phyloP scores from a whole-genome alignment of 805 yeast species.

The Candida vaughaniae region DNA sequence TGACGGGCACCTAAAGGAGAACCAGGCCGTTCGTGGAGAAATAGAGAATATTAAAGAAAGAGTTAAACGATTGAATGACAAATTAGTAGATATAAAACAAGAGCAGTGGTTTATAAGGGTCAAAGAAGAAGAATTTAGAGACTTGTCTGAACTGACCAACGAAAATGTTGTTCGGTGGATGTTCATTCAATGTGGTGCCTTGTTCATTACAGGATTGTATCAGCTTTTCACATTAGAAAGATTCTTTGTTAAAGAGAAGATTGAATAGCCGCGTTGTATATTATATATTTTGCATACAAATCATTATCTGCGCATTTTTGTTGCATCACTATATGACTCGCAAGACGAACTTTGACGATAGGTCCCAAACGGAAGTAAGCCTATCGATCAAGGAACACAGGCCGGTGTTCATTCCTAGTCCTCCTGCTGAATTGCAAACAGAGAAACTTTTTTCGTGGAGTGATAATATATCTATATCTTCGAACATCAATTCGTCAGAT shows the following conservation, averaged over 20 bases:
- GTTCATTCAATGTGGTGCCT: conserved; percentile 18
- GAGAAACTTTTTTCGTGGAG: conserved; percentile 19
- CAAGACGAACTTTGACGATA: conserved; percentile 35
- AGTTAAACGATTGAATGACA: conserved; percentile 55
- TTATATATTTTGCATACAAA: too few relatives aligned
- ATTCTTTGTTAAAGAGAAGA: conserved; percentile 17
- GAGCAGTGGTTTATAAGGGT: conserved; percentile 54
- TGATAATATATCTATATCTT: conserved; percentile 19
- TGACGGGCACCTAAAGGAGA: conserved; percentile 21
- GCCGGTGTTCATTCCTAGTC: neutral
- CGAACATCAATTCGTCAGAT: conserved; percentile 19
- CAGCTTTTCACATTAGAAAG: conserved; percentile 20
- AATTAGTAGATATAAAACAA: conserved; percentile 55
- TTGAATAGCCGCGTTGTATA: too few relatives aligned
- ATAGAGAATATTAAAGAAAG: conserved; percentile 53
- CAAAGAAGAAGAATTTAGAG: conserved; percentile 25
- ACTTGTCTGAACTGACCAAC: conserved; percentile 24
- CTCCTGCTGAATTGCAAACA: neutral
- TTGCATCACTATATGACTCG: conserved; percentile 1
- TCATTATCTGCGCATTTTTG: neutral
- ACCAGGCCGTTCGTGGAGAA: conserved; percentile 42
- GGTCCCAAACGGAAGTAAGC: conserved; percentile 33
- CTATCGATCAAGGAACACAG: conserved; percentile 17
- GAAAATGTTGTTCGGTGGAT: conserved; percentile 22
- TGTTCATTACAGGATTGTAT: conserved; percentile 18